phyloP scores from a whole-genome alignment of 345 rosid genomes.

The Aurinia saxatilis region DNA sequence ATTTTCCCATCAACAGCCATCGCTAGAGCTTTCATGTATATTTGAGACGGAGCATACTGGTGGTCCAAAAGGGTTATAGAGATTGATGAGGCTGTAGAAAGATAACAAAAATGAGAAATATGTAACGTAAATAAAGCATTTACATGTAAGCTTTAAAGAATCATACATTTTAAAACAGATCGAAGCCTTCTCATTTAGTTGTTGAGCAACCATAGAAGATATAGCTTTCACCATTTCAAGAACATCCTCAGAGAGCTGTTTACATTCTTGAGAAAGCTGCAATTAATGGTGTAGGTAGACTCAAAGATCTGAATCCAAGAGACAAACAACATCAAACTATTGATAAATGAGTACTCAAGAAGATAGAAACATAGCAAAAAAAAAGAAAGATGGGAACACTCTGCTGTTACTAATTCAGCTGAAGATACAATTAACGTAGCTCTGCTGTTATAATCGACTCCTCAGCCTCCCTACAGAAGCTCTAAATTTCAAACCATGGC shows the following conservation, averaged over 20 bases:
- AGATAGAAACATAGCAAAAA: too few species aligned
- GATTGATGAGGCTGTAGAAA: constrained; percentile 79
- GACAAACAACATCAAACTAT: not conserved
- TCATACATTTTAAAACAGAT: constrained; percentile 83
- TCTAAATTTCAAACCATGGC: too few species aligned
- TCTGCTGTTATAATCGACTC: constrained; percentile 49
- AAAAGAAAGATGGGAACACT: constrained; percentile 12
- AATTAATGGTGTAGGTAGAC: constrained; percentile 88
- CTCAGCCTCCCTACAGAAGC: constrained; percentile 80
- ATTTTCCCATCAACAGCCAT: constrained; percentile 76
- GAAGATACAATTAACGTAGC: constrained; percentile 84
- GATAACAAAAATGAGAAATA: constrained; percentile 3
- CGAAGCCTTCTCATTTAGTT: constrained; percentile 77
- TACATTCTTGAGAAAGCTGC: constrained; percentile 67
- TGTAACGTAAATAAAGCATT: not conserved
- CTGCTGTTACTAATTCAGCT: constrained; percentile 73
- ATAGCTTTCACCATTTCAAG: constrained; percentile 72
- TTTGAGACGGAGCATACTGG: constrained; percentile 57
- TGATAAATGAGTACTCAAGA: too few species aligned
- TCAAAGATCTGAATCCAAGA: constrained; percentile 96
- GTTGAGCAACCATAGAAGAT: constrained; percentile 67
- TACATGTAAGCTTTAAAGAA: not conserved
- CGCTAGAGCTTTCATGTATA: constrained; percentile 68
- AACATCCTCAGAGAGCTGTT: constrained; percentile 53
- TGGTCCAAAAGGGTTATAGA: constrained; percentile 78